These are phyloP conservation scores for Cajanus cajan DNA, from an alignment of 306 rosid genomes.

Conservation along the genomic window DNA sequence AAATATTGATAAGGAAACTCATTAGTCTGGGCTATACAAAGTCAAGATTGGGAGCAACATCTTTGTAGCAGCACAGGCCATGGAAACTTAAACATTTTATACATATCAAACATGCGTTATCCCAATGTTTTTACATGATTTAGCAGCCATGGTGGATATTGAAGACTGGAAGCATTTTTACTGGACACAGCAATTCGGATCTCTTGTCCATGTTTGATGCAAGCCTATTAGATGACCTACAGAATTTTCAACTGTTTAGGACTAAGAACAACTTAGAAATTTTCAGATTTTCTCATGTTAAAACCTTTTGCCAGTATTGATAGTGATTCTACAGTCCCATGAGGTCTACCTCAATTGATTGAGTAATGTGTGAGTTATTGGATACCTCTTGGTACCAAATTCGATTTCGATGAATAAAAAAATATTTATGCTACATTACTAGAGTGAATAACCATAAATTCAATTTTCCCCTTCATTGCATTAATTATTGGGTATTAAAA, in stretches of 20 bases:
- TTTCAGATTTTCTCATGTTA: neutral
- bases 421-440: no score
- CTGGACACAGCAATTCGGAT: neutral
- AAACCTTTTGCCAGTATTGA: neutral
- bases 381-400: no score
- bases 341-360: no score
- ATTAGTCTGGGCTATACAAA: slow-evolving; percentile 61
- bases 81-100: neutral
- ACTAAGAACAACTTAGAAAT: neutral
- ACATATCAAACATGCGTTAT: neutral
- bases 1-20: slow-evolving; percentile 73
- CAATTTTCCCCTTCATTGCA: neutral
- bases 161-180: neutral
- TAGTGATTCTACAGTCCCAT: neutral
- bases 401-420: no score
- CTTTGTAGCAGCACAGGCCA: slow-evolving; percentile 28
- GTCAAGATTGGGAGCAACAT: slow-evolving; percentile 46
- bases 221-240: neutral
- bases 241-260: neutral
- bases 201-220: neutral
- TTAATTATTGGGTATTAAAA: neutral
- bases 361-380: no score
- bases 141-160: slow-evolving; percentile 17
- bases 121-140: neutral
- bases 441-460: no score